Evolutionary conservation across 2,329 filamentous ascomycete species (phyloP), one percentile per base, ranked within the genome.

Genomic region (Fusarium cyanostomum): DNA sequence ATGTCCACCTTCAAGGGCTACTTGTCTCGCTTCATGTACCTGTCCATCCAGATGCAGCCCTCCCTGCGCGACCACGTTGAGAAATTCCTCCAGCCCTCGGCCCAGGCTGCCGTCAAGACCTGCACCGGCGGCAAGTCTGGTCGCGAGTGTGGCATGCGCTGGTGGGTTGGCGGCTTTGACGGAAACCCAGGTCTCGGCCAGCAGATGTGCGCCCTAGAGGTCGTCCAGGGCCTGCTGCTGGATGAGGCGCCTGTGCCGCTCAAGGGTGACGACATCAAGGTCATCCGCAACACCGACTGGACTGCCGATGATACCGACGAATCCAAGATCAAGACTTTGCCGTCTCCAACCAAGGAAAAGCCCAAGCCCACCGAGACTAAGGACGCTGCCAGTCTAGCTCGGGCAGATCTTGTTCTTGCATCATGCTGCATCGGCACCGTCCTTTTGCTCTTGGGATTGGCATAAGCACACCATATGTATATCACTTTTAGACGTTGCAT

Each of bases 1-100:
- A 87, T 88, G 81, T 83, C 82, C 67, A 86, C 85, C 8, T 90
- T 89, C 82, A 92, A 92, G 76, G 88, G 82, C 38, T 89, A 88
- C 72, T 80, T 90, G 27, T 80, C 86, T 24, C 85, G 87, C 52
- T 89, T 87, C 77, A 84, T 89, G 78, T 88, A 83, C 76, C 80
- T 83, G 41, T 81, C 86, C 4, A 80, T 84, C 30, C 72, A 82
- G 46, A 79, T 89, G 75, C 79, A 86, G 56, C 85, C 88, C 9
- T 81, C 81, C 16, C 82, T 88, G 16, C 75, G 76, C 4, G 52
- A 74, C 4, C 75, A 78, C 5, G 79, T 90, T 42, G 76, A 80
- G 45, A 71, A 73, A 3, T 74, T 84, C 41, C 80, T 90, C 37
- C 72, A 77, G 6, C 72, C 81, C 2, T 84, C 84, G 3, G 84